Evolutionary conservation across 1,284 basidiomycete genomes (phyloP), one percentile per base, ranked within the genome.

Genomic region (Ustilago shanxiensis): DNA sequence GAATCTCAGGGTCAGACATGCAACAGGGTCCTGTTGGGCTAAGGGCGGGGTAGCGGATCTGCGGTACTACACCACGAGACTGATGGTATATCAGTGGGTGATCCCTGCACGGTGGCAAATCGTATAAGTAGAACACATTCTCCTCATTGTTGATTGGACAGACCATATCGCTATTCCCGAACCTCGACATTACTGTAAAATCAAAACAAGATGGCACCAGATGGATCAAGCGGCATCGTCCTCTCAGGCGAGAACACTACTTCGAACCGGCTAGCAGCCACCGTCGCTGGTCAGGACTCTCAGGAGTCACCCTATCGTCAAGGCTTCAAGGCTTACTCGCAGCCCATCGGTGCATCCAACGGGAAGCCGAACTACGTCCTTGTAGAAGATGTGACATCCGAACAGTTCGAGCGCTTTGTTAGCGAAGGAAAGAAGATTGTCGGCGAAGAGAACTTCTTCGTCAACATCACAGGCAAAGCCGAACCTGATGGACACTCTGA

Each of bases 191-290:
- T 37, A 37, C 13, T 18, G 39, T 9, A 37, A 8, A 37, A 16
- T 37, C 8, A 37, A 8, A 37, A 49, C 45, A 49, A 49, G 16
- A 49, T 49, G 45, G 45, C 45, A 24, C 45, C 52, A 16, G 52
- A 54, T 31, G 52, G 52, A 28, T 16, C 4, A 9, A 39, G 20
- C 52, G n/a, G 52, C 52, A 54, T 54, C 13, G n/a, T 24, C 6
- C 37, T 63, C 28, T 45, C 44, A 5, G 56, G 56, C 24, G 61
- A 63, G 7, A 6, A 54, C 35, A 41, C 22, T 2, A 63, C 41
- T 7, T 65, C 59, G 1, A 11, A 65, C n/a, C 62, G 59, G 9
- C 47, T 65, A 2, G 62, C 62, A 20, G 35, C 60, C 26, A 63
- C 37, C 2, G 62, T 65, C 20, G 59, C 62, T 29, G 59, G 62